phyloP scores from a whole-genome alignment of 192 early-diverging fungal species.

The Pilaira anomala region DNA sequence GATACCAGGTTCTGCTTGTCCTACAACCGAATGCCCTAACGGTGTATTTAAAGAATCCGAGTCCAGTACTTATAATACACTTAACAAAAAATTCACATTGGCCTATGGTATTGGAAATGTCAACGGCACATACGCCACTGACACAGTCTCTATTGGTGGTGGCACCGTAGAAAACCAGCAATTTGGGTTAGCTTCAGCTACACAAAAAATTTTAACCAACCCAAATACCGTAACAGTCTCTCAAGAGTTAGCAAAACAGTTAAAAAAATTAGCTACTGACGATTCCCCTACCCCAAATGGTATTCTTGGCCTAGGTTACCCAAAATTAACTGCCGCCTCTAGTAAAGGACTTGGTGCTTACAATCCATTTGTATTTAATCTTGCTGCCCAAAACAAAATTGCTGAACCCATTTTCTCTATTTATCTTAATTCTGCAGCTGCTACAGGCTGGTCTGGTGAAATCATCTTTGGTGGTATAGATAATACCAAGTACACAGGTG shows the following conservation, averaged over 20 bases:
- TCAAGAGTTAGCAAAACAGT: not conserved
- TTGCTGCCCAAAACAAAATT: slow-evolving; percentile 26
- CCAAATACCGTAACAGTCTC: slow-evolving; percentile 6
- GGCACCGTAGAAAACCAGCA: slow-evolving; percentile 24
- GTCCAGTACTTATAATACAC: slow-evolving; percentile 20
- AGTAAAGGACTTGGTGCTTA: slow-evolving; percentile 8
- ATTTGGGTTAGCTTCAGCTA: slow-evolving; percentile 31
- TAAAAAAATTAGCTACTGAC: not conserved
- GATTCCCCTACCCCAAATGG: slow-evolving; percentile 16
- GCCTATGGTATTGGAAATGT: slow-evolving; percentile 26
- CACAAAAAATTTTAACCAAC: slow-evolving; percentile 29
- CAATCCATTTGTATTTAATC: slow-evolving; percentile 36
- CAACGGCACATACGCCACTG: slow-evolving; percentile 30
- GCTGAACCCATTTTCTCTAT: slow-evolving; percentile 29
- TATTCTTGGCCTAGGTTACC: slow-evolving; percentile 37
- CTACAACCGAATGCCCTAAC: slow-evolving; percentile 16
- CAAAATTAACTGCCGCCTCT: slow-evolving; percentile 22
- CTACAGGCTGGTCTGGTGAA: slow-evolving; percentile 38
- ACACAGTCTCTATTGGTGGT: slow-evolving; percentile 32
- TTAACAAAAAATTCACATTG: slow-evolving; percentile 8
- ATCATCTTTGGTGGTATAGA: slow-evolving; percentile 55
- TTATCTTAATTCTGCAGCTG: slow-evolving; percentile 23
- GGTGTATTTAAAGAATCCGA: slow-evolving; percentile 6
- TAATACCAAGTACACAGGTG: slow-evolving; percentile 43
- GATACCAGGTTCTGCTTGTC: slow-evolving; percentile 26